Base-by-base conservation (phyloP, 768 basidiomycete species). In the Lentinula edodes region DNA sequence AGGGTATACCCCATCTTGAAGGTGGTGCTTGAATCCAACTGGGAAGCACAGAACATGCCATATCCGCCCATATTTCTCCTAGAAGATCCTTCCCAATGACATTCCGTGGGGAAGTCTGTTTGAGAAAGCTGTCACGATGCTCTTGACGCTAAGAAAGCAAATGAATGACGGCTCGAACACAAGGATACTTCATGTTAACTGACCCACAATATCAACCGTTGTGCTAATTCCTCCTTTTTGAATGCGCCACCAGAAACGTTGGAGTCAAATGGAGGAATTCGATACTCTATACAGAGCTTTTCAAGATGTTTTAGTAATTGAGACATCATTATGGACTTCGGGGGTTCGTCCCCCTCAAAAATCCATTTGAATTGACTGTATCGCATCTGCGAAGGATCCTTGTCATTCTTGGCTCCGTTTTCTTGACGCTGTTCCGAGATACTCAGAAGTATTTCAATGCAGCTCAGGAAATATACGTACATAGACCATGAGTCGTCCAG, bases 31-130 rank as follows among this genome's bases (percentile, higher is more conserved):
- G 41, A 43, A 70, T 43, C 70, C 72, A 68, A 18, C 53, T 65
- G 20, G 71, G 71, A 15, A 74, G 62, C n/a, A 62, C 42, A 13
- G 70, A 71, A 7, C 55, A 42, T 38, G 51, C 20, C 68, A 71
- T 71, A 39, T 73, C 62, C 2, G 41, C 28, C 52, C 56, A 55
- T 8, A 67, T 61, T 32, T 20, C 38, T 1, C 8, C 6, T 58
- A 66, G 58, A 6, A 66, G 66, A 52, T 66, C 64, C 6, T 56
- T 60, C 6, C 62, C 63, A 0, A 70, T 52, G 9, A 68, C 43
- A 6, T 10, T 10, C 10, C 18, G 23, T 32, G 60, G 41, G 9
- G 43, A 23, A 12, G 12, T 10, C 56, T n/a, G 38, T 18, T 28
- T 15, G 1, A 54, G 48, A 3, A 1, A 0, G 13, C 42, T 18